Base-by-base conservation (phyloP, 768 basidiomycete genomes). In the Clavulina sp. region DNA sequence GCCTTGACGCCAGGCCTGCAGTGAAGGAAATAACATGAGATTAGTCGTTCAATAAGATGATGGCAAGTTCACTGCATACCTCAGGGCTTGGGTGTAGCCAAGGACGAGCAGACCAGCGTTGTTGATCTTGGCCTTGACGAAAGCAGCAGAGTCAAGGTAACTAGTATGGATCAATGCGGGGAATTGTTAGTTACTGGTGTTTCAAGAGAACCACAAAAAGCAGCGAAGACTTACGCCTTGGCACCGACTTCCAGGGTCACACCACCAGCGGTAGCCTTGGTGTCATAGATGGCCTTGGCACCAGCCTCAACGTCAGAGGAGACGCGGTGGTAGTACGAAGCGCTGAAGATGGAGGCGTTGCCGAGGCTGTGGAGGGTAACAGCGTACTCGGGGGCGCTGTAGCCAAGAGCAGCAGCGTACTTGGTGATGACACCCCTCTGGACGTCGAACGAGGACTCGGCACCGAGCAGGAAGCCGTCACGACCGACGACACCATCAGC, bases 121-220 rank as follows among this genome's bases (percentile, higher is more conserved):
- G 79, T 96, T 96, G 73, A 97, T 92, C 76, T 96, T 96, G 59
- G 91, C 86, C 76, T 99, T 97, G 70, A 96, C 75, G 63, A 86
- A 96, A 5, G 91, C 82, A 57, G 88, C 80, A 29, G 74, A 67
- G 70, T 96, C 91, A 57, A 92, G 80, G 70, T 80, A 80, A 46
- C 80, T 84, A 52, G 26, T 41, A 41, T 30, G 32, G 46, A 46
- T 44, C 31, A 49, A 1, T 6, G 3, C n/a, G 23, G 24, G 49
- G 30, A 52, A 51, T 48, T n/a, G n/a, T n/a, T n/a, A n/a, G n/a
- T n/a, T n/a, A n/a, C n/a, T n/a, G 31, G 24, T 59, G 31, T 4
- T 36, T 30, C 4, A 16, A 21, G 43, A 13, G 31, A 50, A 1
- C 0, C 28, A 34, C 31, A 46, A 41, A 29, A 24, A 30, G 26